These are phyloP conservation scores for Neonectria coccinea DNA, from an alignment of 2,329 filamentous ascomycete species.

Conservation along the genomic window DNA sequence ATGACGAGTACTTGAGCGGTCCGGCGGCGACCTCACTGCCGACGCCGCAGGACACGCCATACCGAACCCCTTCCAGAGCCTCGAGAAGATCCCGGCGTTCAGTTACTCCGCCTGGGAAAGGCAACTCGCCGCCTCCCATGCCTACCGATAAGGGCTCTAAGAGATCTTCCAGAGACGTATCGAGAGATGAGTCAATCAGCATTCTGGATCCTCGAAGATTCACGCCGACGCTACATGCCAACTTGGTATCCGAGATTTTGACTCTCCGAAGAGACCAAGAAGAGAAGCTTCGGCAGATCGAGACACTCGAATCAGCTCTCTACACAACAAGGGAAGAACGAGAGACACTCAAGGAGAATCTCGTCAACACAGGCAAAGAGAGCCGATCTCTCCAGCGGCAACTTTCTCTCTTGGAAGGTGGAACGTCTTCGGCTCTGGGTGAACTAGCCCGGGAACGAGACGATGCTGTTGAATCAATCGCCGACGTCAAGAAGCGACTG, in stretches of 20 bases:
- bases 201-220: slow-evolving; percentile 91
- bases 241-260: slow-evolving; percentile 93
- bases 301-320: slow-evolving; percentile 81
- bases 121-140: slow-evolving; percentile 69
- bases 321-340: slow-evolving; percentile 79
- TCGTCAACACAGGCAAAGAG: slow-evolving; percentile 78
- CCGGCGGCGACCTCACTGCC: slow-evolving; percentile 71
- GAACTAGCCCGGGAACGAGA: slow-evolving; percentile 89
- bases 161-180: slow-evolving; percentile 68
- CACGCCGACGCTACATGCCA: slow-evolving; percentile 94
- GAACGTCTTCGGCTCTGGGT: slow-evolving; percentile 85
- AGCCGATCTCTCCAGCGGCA: slow-evolving; percentile 85
- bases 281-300: slow-evolving; percentile 87
- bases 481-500: slow-evolving; percentile 81
- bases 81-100: slow-evolving; percentile 74
- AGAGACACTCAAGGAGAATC: slow-evolving; percentile 73
- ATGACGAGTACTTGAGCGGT: slow-evolving; percentile 69
- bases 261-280: slow-evolving; percentile 89
- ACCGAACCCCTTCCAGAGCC: slow-evolving; percentile 75
- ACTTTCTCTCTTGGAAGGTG: slow-evolving; percentile 86
- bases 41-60: slow-evolving; percentile 77
- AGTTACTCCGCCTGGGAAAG: slow-evolving; percentile 69
- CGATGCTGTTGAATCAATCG: slow-evolving; percentile 77
- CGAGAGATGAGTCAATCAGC: slow-evolving; percentile 75
- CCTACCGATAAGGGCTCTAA: slow-evolving; percentile 60